Percentiles rank a stretch among this genome's conserved stretches.
Conservation (phyloP, 768 basidiomycete genomes). For the Termitomyces sp. region DNA sequence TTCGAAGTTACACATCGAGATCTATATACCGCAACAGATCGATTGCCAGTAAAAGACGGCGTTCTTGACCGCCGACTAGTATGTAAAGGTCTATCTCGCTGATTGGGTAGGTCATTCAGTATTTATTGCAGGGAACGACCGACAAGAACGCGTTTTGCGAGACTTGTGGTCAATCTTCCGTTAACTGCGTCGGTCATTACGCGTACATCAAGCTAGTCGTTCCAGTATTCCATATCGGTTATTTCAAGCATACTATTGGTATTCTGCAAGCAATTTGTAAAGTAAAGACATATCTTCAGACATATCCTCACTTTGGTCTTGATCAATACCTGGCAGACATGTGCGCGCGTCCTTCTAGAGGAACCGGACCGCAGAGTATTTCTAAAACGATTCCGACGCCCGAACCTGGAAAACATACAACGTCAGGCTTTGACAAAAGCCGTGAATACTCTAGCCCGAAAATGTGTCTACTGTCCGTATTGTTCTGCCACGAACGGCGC, state of each 20-base stretch:
- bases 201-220: constrained; percentile 97
- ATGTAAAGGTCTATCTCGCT: constrained; percentile 17
- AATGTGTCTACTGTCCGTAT: constrained; percentile 88
- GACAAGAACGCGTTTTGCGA: constrained; percentile 92
- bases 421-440: constrained; percentile 77
- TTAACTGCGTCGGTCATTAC: constrained; percentile 97
- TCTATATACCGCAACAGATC: constrained; percentile 79
- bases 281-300: constrained; percentile 32
- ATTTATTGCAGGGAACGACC: constrained; percentile 70
- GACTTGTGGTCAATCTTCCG: constrained; percentile 87
- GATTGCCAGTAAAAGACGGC: constrained; percentile 85
- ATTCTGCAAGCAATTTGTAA: constrained; percentile 98
- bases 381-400: constrained; percentile 86
- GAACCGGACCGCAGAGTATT: constrained; percentile 80
- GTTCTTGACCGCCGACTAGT: constrained; percentile 91
- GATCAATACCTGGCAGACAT: constrained; percentile 48
- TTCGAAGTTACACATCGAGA: constrained; percentile 94
- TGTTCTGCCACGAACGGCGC: constrained; percentile 92
- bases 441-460: constrained; percentile 82
- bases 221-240: constrained; percentile 98
- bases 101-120: neutral
- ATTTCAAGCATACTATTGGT: constrained; percentile 91
- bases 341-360: constrained; percentile 85
- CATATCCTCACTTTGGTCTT: neutral
- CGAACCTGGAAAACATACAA: constrained; percentile 89